Evolutionary conservation across 805 yeast species (phyloP).

Genomic region (Yueomyces sinensis): DNA sequence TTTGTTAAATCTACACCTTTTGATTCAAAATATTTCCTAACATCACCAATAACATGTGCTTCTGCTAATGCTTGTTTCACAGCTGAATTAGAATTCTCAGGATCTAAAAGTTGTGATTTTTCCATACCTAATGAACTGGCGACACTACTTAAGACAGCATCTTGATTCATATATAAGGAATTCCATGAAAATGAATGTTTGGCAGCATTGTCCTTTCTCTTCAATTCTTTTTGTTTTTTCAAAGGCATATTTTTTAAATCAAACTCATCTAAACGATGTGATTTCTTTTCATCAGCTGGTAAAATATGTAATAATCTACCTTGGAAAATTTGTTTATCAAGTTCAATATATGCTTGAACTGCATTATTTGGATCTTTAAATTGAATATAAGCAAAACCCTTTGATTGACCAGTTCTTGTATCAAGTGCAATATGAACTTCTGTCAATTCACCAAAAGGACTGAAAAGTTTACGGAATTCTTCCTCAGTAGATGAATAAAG

Average conservation of each 20-base stretch:
- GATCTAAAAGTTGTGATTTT: constrained; percentile 76
- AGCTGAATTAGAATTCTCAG: constrained; percentile 75
- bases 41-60: constrained; percentile 88
- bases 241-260: constrained; percentile 83
- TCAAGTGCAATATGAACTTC: constrained; percentile 92
- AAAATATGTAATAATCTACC: constrained; percentile 85
- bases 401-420: constrained; percentile 77
- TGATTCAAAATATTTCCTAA: constrained; percentile 71
- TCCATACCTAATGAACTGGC: constrained; percentile 73
- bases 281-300: constrained; percentile 73
- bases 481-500: constrained; percentile 66
- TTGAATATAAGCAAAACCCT: constrained; percentile 83
- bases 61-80: constrained; percentile 97
- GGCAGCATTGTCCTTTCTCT: constrained; percentile 72
- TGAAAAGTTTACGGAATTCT: constrained; percentile 57
- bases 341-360: constrained; percentile 50
- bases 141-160: constrained; percentile 84
- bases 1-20: constrained; percentile 75
- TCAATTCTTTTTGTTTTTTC: constrained; percentile 79
- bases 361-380: constrained; percentile 64
- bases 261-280: constrained; percentile 77
- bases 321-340: constrained; percentile 86
- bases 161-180: constrained; percentile 77
- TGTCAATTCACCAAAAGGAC: constrained; percentile 54
- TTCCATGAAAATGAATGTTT: constrained; percentile 91